phyloP scores from a whole-genome alignment of 2,329 filamentous ascomycete genomes.

The Hymenoscyphus salicellus region DNA sequence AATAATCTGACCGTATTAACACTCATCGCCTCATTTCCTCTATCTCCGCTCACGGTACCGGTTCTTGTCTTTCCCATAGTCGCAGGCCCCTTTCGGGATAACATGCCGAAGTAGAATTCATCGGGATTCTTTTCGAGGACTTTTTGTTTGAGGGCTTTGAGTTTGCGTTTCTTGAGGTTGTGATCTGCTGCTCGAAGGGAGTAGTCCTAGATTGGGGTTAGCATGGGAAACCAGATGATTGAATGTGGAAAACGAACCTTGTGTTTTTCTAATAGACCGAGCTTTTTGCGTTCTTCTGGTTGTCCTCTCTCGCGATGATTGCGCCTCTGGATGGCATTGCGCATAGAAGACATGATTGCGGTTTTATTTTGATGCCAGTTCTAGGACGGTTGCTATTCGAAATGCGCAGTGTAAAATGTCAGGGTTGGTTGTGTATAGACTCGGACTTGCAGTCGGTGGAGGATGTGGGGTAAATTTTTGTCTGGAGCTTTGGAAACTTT shows the following conservation, averaged over 20 bases:
- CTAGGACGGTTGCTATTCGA: background rate
- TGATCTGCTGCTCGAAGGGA: constrained; percentile 63
- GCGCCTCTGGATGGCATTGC: constrained; percentile 70
- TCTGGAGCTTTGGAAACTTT: background rate
- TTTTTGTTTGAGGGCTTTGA: constrained; percentile 59
- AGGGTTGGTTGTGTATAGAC: background rate
- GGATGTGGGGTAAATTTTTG: constrained; percentile 4
- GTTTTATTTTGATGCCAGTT: background rate
- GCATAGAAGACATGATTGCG: constrained; percentile 54
- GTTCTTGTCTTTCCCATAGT: constrained; percentile 50
- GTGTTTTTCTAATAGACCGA: constrained; percentile 93
- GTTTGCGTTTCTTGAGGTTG: constrained; percentile 61
- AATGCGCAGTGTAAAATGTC: background rate
- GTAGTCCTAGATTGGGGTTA: constrained; percentile 51
- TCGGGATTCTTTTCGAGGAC: constrained; percentile 66
- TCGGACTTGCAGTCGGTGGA: background rate
- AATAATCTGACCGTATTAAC: constrained; percentile 59
- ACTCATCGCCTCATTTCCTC: constrained; percentile 54
- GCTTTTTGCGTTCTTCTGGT: constrained; percentile 75
- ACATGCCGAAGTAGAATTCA: constrained; percentile 72
- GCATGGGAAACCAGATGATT: constrained; percentile 4
- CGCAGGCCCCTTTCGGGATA: constrained; percentile 57
- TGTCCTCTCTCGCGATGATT: constrained; percentile 90
- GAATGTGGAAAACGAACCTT: constrained; percentile 54
- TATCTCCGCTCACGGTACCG: constrained; percentile 56